Evolutionary conservation across 768 basidiomycete genomes (phyloP), one percentile per base, ranked within the genome.

Genomic region (Auriscalpium microsporum): DNA sequence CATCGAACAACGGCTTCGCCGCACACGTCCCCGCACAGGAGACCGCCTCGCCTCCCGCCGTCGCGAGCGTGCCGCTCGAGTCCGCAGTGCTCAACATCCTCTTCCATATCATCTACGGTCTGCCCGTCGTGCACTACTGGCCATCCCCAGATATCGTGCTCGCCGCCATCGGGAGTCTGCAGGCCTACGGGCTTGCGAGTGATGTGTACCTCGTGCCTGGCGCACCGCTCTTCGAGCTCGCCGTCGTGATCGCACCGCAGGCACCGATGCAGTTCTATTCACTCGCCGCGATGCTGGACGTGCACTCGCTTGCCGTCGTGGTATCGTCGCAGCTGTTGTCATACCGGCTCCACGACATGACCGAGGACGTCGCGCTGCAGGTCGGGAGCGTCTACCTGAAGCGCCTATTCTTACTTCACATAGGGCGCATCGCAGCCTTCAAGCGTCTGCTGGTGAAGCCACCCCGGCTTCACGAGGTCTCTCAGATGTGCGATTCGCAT

Each of bases 241-340:
- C 75, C 48, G 66, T 73, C 36, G 64, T 68, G 1, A 64, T 65
- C 45, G 70, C 73, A 10, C 73, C 69, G 8, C 56, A 68, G 16
- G 58, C 53, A 17, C 73, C 76, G 5, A 61, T 78, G 17, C 69
- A 74, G 2, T 59, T 76, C 2, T 80, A 76, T 61, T 63, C 74
- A 0, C 67, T 78, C 16, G 78, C 75, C 1, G 73, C 67, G 13
- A 50, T 56, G n/a, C 56, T 70, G 59, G 54, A 66, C 40, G 65
- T 79, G 10, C 60, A 73, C 45, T 62, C 67, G 1, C 67, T 80
- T 21, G 77, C 77, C 2, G 67, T 70, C 16, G 61, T 64, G 17
- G 59, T 71, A 2, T 77, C 75, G 10, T 65, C 71, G 11, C 70
- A 73, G 58, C 68, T 75, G 8, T 65, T 76, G 50, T 66, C 72